These are phyloP conservation scores for Lentinula detonsa DNA, from an alignment of 768 basidiomycete species.

Conservation along the genomic window DNA sequence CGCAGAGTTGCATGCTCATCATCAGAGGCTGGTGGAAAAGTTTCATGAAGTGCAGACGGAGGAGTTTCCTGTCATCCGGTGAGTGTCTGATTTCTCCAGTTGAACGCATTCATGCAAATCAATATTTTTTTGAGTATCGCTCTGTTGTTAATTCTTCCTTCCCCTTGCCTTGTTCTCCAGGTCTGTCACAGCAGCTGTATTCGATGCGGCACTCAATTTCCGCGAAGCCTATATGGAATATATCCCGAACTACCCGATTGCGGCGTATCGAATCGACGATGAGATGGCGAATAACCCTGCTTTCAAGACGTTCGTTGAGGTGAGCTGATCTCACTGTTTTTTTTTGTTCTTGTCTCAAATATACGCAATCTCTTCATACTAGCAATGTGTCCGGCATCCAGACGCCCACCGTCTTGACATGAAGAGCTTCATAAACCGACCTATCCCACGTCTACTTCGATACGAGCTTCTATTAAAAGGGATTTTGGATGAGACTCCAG, in stretches of 20 bases:
- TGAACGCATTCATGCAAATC: no score
- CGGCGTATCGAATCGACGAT: constrained; percentile 80
- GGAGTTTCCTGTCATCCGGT: constrained; percentile 51
- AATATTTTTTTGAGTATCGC: no score
- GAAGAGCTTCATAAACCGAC: constrained; percentile 89
- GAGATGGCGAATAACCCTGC: constrained; percentile 77
- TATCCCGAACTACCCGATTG: constrained; percentile 89
- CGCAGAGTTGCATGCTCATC: constrained; percentile 67
- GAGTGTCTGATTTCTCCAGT: no score
- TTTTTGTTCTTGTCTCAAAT: constrained; percentile 16
- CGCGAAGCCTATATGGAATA: constrained; percentile 91
- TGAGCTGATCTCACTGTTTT: no score
- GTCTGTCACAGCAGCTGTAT: constrained; percentile 70
- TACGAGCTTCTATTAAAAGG: constrained; percentile 80
- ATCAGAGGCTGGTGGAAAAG: constrained; percentile 68
- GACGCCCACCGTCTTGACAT: constrained; percentile 80
- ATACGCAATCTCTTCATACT: constrained; percentile 14
- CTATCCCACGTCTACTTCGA: constrained; percentile 83
- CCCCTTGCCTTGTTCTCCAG: constrained; percentile 7
- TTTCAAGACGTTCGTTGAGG: constrained; percentile 82
- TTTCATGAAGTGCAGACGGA: constrained; percentile 86
- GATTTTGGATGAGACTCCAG: constrained; percentile 66
- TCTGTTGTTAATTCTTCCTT: no score
- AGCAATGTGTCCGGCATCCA: constrained; percentile 42
- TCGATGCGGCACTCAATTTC: constrained; percentile 90